These are phyloP conservation scores for Leptographium radiaticola DNA, from an alignment of 2,329 filamentous ascomycete species.

Conservation along the genomic window DNA sequence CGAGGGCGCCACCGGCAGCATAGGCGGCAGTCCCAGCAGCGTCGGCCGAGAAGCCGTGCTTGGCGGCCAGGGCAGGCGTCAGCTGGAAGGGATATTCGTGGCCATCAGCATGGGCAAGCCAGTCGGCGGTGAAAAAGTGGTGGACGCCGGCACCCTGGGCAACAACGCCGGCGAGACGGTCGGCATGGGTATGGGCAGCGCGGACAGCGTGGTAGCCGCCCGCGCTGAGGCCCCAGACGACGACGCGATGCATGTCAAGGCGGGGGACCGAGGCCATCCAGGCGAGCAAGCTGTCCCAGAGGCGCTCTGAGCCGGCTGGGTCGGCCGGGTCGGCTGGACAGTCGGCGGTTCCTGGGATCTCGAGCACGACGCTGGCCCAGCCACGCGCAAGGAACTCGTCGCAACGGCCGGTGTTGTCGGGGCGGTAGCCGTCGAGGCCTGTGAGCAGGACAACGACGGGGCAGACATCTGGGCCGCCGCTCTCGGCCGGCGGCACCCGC, in stretches of 20 bases:
- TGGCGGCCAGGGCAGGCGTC: slow-evolving; percentile 41
- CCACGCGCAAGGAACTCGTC: slow-evolving; percentile 50
- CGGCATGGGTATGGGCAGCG: slow-evolving; percentile 52
- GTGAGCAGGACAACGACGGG: slow-evolving; percentile 43
- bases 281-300: slow-evolving; percentile 48
- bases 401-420: slow-evolving; percentile 47
- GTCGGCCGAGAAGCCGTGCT: slow-evolving; percentile 45
- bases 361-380: slow-evolving; percentile 48
- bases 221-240: slow-evolving; percentile 51
- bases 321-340: slow-evolving; percentile 51
- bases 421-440: slow-evolving; percentile 49
- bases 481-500: slow-evolving; percentile 36
- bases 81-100: slow-evolving; percentile 54
- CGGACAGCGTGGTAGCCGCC: slow-evolving; percentile 58
- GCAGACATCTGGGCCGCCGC: slow-evolving; percentile 12
- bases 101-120: slow-evolving; percentile 48
- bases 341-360: slow-evolving; percentile 56
- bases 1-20: slow-evolving; percentile 32
- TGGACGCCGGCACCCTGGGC: slow-evolving; percentile 53
- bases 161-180: slow-evolving; percentile 38
- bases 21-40: slow-evolving; percentile 31
- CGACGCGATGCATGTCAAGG: slow-evolving; percentile 44
- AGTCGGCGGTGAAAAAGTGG: slow-evolving; percentile 44
- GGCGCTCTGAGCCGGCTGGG: slow-evolving; percentile 42
- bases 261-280: slow-evolving; percentile 34